Conservation (phyloP, 257 asterid genomes). For the Ocimum tenuiflorum region DNA sequence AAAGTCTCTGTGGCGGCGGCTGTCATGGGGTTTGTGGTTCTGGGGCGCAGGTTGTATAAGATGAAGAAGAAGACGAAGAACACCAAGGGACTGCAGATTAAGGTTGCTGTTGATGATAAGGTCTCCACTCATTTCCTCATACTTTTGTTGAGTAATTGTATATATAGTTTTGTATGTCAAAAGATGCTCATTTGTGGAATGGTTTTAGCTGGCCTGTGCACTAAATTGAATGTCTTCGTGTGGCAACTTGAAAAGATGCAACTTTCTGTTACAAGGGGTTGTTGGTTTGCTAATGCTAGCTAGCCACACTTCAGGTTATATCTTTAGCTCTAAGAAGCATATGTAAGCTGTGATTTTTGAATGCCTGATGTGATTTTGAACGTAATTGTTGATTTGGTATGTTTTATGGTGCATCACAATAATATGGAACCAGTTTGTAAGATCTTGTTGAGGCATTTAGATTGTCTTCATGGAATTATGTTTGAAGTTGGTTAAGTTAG, state of each 20-base stretch:
- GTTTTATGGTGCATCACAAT: background rate
- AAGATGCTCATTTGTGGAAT: background rate
- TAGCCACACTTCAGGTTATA: no score
- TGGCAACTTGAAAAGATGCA: background rate
- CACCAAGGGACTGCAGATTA: conserved; percentile 54
- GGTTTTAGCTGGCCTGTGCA: background rate
- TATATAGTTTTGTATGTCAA: background rate
- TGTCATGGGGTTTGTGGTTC: conserved; percentile 66
- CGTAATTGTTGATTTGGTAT: background rate
- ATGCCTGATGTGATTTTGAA: background rate
- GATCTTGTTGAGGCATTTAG: background rate
- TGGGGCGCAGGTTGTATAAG: conserved; percentile 68
- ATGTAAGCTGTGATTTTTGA: background rate
- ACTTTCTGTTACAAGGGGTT: background rate
- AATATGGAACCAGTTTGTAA: background rate
- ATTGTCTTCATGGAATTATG: background rate
- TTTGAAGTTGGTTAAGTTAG: background rate
- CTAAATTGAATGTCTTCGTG: background rate
- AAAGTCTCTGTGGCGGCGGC: conserved; percentile 79
- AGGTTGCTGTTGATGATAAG: conserved; percentile 79
- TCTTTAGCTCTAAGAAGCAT: background rate
- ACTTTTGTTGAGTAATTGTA: background rate
- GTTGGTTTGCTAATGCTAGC: no score
- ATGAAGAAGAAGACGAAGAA: conserved; percentile 60
- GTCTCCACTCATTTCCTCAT: conserved; percentile 24